Base-by-base conservation (phyloP, 192 early-diverging fungal species). In the Allomyces macrogynus region DNA sequence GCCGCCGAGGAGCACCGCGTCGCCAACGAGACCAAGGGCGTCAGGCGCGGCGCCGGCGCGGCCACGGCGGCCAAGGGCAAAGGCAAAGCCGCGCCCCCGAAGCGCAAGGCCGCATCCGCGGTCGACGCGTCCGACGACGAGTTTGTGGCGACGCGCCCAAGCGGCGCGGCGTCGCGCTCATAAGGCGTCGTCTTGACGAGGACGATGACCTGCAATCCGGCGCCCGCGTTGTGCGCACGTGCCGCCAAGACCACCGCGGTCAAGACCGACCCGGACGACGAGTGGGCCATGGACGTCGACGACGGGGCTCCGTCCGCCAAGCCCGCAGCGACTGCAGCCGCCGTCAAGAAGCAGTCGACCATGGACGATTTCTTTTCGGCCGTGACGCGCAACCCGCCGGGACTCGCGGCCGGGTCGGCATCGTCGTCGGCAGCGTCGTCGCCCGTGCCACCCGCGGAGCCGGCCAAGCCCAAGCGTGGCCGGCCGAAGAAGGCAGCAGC, bases 1-100 rank as follows among this genome's bases (percentile, higher is more conserved):
- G 81, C 77, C 54, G 71, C 73, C 68, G 63, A 79, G 5, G 66
- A 54, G 14, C 66, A 77, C 24, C 73, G 74, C 61, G 71, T 14
- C 27, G 57, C 67, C 61, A 60, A 70, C 69, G 67, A 66, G 27
- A 24, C 23, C n/a, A 70, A 76, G 18, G 70, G 64, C 10, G 8
- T 40, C 32, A 40, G 32, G 8, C 32, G 32, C 32, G 32, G 32
- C 7, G 32, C 32, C 32, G 32, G 32, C 0, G 61, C 67, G 60
- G 67, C 69, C 23, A 64, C 68, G 64, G 70, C 72, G 1, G 72
- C 67, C 10, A 40, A 63, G 65, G 70, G 75, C n/a, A n/a, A n/a
- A n/a, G n/a, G n/a, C 65, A 66, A 72, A n/a, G 16, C 23, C 5
- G n/a, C 44, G 4, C 27, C 62, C 18, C 70, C 67, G 23, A 63